Base-by-base conservation (phyloP, 2,329 filamentous ascomycete species). In the Colletotrichum sp. region DNA sequence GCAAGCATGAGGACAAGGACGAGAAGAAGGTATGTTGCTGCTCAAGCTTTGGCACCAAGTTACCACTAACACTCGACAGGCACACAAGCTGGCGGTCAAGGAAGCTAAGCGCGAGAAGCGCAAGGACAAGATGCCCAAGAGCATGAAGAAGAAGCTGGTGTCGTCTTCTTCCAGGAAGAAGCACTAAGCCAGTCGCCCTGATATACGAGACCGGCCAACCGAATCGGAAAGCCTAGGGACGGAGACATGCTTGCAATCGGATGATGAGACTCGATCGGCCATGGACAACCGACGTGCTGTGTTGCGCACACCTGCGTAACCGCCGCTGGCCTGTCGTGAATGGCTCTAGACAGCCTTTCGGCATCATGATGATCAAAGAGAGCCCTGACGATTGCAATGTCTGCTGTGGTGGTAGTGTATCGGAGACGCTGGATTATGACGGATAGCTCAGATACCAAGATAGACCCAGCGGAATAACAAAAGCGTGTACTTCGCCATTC, bases 91-190 rank as follows among this genome's bases (percentile, higher is more conserved):
- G 83, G 93, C 94, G 2, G 94, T 98, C 79, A 99, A 98, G 86
- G 96, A 98, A 81, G 96, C 96, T 81, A 98, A 98, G 87, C 93
- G 95, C 43, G 96, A 98, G 84, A 96, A 97, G 88, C 89, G 97
- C 76, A 95, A 96, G 84, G 94, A 95, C 6, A 99, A 99, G 89
- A 98, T 99, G 86, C 96, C 97, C 1, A 99, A 99, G 87, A 93
- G 97, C 83, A 79, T 98, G 39, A 99, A 99, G 90, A 98, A 98
- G 89, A 95, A 94, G 83, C 85, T 98, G 74, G 91, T 98, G 30
- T 90, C 89, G 71, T 88, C 88, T 77, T 89, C 89, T 18, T 88
- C 91, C 71, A 88, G 91, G 79, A 91, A 90, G 81, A 94, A 94
- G 87, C 93, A 91, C 83, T 90, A 87, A 81, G 8, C 34, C 43